phyloP scores from a whole-genome alignment of 2,329 filamentous ascomycete species.

The Macrophomina tecta region DNA sequence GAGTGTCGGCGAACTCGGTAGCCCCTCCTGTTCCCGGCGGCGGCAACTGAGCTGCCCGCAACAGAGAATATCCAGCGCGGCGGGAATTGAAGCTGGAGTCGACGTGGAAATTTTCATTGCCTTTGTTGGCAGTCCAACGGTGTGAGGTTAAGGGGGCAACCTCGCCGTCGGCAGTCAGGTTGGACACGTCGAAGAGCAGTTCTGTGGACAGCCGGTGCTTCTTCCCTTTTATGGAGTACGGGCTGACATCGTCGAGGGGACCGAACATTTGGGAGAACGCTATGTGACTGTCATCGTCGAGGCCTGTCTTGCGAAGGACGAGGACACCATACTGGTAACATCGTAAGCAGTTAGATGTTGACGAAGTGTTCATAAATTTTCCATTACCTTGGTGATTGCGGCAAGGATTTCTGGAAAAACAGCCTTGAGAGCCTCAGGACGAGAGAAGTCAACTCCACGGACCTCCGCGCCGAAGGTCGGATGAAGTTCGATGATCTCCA shows the following conservation, averaged over 20 bases:
- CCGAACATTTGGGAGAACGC: conserved; percentile 59
- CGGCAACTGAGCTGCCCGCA: conserved; percentile 35
- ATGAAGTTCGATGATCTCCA: conserved; percentile 43
- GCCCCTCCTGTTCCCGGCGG: conserved; percentile 36
- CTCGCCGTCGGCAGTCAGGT: conserved; percentile 57
- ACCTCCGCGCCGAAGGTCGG: conserved; percentile 49
- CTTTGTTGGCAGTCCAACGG: conserved; percentile 50
- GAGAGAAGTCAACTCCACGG: conserved; percentile 44
- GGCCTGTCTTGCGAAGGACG: conserved; percentile 57
- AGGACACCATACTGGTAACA: conserved; percentile 57
- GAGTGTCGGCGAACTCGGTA: conserved; percentile 38
- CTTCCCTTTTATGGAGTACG: conserved; percentile 55
- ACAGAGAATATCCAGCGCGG: conserved; percentile 36
- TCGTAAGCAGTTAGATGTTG: not conserved
- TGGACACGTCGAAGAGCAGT: conserved; percentile 65
- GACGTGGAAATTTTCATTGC: conserved; percentile 41
- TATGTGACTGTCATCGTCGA: conserved; percentile 60
- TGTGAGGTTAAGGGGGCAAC: conserved; percentile 48
- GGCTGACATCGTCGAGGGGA: conserved; percentile 61
- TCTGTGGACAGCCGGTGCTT: conserved; percentile 54
- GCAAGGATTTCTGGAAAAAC: conserved; percentile 45
- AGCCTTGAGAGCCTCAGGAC: conserved; percentile 38
- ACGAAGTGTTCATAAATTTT: not conserved
- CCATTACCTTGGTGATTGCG: conserved; percentile 44
- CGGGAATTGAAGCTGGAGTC: conserved; percentile 41